Base-by-base conservation (phyloP, 2,329 filamentous ascomycete genomes). In the Aureobasidium sp. region DNA sequence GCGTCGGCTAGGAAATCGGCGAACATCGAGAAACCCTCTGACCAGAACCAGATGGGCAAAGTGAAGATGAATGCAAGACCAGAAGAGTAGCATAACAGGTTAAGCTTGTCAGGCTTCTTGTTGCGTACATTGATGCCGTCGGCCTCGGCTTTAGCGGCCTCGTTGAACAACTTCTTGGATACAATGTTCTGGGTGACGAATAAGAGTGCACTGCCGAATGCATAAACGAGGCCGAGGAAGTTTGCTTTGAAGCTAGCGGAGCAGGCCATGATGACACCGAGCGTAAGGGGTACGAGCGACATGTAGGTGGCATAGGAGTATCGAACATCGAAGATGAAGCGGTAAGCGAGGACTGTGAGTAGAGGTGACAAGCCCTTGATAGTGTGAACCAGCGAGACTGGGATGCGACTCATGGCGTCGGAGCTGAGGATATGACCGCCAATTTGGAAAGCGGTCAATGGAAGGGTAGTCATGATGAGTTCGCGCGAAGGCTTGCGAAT, bases 101-200 rank as follows among this genome's bases (percentile, higher is more conserved):
- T 99, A 44, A 99, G 84, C 77, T 99, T 99, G 77, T 99, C 94
- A 20, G 97, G 83, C 76, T 96, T 97, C 65, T 87, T 86, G 47
- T 85, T 83, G 61, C 83, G 82, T 13, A 81, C 76, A 0, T 82
- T 81, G 0, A 84, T 84, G 2, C 79, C 77, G 60, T 96, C 90
- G 8, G 87, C 85, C 75, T 97, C 93, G 2, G 90, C 89, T 63
- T 87, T 87, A 7, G 91, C 88, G 7, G 90, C 91, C 72, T 97
- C 92, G 74, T 97, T 99, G 80, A 99, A 99, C 10, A 99, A 85
- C 67, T 91, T 90, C 76, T 99, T 99, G 24, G 93, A 97, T 67
- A 97, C 96, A 63, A 99, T 99, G 72, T 99, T 99, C 72, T 99
- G 94, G 0, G 92, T 94, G 39, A 99, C 94, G 71, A 99, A 99